phyloP scores from a whole-genome alignment of 306 rosid species.

The Rosa chinensis region DNA sequence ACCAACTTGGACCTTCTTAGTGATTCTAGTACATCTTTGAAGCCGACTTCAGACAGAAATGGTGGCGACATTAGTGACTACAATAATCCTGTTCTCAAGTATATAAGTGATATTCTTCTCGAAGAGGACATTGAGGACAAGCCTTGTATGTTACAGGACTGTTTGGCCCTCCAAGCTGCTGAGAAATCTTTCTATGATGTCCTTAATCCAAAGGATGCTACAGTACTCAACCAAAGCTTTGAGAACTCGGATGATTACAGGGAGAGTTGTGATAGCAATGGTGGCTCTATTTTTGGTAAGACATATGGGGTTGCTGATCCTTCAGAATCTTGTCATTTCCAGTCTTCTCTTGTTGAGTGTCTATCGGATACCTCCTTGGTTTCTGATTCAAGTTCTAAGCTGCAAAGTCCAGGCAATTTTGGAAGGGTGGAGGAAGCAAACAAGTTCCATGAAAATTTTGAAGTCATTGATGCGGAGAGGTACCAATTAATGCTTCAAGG shows the following conservation, averaged over 20 bases:
- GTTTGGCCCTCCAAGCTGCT: slow-evolving; percentile 35
- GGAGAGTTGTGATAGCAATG: slow-evolving; percentile 4
- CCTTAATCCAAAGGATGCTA: slow-evolving; percentile 26
- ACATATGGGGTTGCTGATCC: slow-evolving; percentile 9
- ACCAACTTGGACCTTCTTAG: slow-evolving; percentile 20
- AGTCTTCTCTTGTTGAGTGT: slow-evolving; percentile 32
- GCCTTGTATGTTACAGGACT: slow-evolving; percentile 25
- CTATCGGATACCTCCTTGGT: slow-evolving; percentile 12
- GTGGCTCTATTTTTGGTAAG: slow-evolving; percentile 27
- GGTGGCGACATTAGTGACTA: slow-evolving; percentile 18
- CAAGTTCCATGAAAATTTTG: slow-evolving; percentile 18
- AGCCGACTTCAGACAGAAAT: slow-evolving; percentile 28
- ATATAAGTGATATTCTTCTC: slow-evolving; percentile 32
- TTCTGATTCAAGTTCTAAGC: slow-evolving; percentile 20
- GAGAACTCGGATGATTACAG: slow-evolving; percentile 21
- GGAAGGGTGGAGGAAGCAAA: slow-evolving; percentile 20
- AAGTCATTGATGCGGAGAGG: slow-evolving; percentile 11
- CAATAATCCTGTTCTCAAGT: slow-evolving; percentile 36
- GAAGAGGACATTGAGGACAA: slow-evolving; percentile 32
- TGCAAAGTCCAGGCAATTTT: slow-evolving; percentile 10
- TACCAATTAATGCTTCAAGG: background rate
- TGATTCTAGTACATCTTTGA: slow-evolving; percentile 17
- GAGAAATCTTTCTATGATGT: slow-evolving; percentile 33
- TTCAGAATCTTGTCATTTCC: slow-evolving; percentile 15
- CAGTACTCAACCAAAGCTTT: slow-evolving; percentile 10